A percentile compares a stretch with the other conserved stretches of the same genome.
These are phyloP conservation scores for Dipodascus albidus DNA, from an alignment of 805 yeast species.

Conservation along the genomic window DNA sequence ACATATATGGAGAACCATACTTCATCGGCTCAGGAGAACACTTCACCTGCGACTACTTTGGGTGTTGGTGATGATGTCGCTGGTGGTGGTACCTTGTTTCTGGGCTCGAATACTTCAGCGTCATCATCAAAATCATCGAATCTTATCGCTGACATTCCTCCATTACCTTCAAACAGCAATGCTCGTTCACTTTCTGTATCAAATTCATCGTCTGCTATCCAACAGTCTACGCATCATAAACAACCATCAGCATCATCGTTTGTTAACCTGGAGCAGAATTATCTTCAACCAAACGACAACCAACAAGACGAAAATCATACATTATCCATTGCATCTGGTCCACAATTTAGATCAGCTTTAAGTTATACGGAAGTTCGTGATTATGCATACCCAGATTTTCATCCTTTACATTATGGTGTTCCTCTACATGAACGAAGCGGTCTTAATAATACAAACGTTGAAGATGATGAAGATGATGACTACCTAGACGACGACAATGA, in stretches of 20 bases:
- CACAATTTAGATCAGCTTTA: constrained; percentile 19
- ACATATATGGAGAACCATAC: constrained; percentile 3
- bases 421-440: constrained; percentile 14
- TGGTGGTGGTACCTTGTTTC: not conserved
- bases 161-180: constrained; percentile 1
- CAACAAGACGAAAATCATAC: not conserved
- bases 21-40: not conserved
- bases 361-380: constrained; percentile 50
- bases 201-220: not conserved
- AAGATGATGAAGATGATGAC: constrained; percentile 11
- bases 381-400: constrained; percentile 62
- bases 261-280: not conserved
- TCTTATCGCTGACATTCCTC: not conserved
- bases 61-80: not conserved
- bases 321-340: not conserved
- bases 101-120: constrained; percentile 1
- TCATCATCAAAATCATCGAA: not conserved
- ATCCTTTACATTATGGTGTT: constrained; percentile 64
- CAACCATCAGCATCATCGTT: not conserved
- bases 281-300: not conserved
- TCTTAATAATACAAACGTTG: not conserved
- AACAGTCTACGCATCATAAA: not conserved
- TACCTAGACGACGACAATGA: constrained; percentile 15
- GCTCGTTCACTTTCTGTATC: not conserved
- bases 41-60: not conserved